Evolutionary conservation across 2,329 filamentous ascomycete genomes (phyloP).

Genomic region (Cercospora beticola): DNA sequence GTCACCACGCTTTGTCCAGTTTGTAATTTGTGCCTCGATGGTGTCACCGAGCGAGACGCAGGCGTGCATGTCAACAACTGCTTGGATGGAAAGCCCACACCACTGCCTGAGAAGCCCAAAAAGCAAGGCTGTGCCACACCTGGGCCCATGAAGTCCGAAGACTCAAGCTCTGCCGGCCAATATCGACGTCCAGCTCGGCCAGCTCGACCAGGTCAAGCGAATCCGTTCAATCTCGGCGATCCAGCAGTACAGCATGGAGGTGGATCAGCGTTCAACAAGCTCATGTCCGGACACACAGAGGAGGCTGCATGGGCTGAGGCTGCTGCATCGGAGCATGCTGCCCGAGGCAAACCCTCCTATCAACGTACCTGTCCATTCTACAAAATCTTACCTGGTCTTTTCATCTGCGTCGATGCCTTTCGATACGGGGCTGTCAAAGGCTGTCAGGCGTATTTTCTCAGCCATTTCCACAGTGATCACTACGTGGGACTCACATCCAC

Average conservation of each 20-base stretch:
- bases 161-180: conserved; percentile 47
- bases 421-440: conserved; percentile 90
- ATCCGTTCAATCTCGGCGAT: conserved; percentile 65
- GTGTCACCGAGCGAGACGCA: conserved; percentile 60
- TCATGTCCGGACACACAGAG: conserved; percentile 92
- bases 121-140: conserved; percentile 18
- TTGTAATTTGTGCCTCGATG: conserved; percentile 65
- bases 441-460: conserved; percentile 92
- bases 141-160: conserved; percentile 20
- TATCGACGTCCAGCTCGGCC: conserved; percentile 66
- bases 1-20: conserved; percentile 63
- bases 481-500: conserved; percentile 86
- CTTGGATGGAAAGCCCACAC: conserved; percentile 75
- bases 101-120: conserved; percentile 46
- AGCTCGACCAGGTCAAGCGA: conserved; percentile 75
- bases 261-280: conserved; percentile 79
- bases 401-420: conserved; percentile 93
- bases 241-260: conserved; percentile 31
- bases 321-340: conserved; percentile 72
- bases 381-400: conserved; percentile 92
- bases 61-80: conserved; percentile 89
- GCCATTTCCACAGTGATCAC: conserved; percentile 97
- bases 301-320: conserved; percentile 86
- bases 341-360: conserved; percentile 81
- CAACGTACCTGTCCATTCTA: conserved; percentile 95